Evolutionary conservation across 2,329 filamentous ascomycete species (phyloP).

Genomic region (Grosmannia serpens): DNA sequence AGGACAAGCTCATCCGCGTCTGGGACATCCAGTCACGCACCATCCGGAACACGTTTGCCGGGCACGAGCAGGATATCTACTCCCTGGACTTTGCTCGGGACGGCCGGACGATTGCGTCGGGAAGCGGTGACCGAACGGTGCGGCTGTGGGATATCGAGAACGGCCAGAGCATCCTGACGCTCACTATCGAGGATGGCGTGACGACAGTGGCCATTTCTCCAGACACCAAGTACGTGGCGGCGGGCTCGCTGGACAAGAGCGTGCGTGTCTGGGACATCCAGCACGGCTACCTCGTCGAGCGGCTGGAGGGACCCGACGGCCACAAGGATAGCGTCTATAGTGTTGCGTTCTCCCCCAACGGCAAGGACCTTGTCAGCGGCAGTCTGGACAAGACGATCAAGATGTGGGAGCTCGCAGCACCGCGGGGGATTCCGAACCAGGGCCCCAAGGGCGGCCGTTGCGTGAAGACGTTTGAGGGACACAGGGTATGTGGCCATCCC

Average conservation of each 20-base stretch:
- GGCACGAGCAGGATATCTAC: slow-evolving; percentile 98
- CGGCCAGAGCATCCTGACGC: slow-evolving; percentile 67
- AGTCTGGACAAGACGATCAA: slow-evolving; percentile 98
- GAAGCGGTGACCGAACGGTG: slow-evolving; percentile 87
- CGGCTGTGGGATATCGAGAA: slow-evolving; percentile 92
- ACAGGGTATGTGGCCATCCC: slow-evolving; percentile 53
- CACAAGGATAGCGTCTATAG: slow-evolving; percentile 97
- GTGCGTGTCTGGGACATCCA: slow-evolving; percentile 93
- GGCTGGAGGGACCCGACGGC: slow-evolving; percentile 82
- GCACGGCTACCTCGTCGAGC: slow-evolving; percentile 76
- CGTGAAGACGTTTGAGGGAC: slow-evolving; percentile 92
- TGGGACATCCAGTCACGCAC: slow-evolving; percentile 82
- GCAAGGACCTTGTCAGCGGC: slow-evolving; percentile 85
- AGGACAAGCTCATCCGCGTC: slow-evolving; percentile 94
- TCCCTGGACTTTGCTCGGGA: slow-evolving; percentile 91
- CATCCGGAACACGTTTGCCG: slow-evolving; percentile 88
- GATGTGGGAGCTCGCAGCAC: slow-evolving; percentile 87
- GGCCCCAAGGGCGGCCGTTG: slow-evolving; percentile 80
- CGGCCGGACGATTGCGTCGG: slow-evolving; percentile 87
- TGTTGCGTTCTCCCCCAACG: slow-evolving; percentile 89
- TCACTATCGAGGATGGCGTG: slow-evolving; percentile 92
- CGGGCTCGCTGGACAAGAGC: slow-evolving; percentile 92
- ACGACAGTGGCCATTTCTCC: slow-evolving; percentile 96
- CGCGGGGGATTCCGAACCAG: slow-evolving; percentile 53
- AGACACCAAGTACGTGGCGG: slow-evolving; percentile 86